Evolutionary conservation across 192 early-diverging fungal genomes (phyloP), one percentile per base, ranked within the genome.

Genomic region (Entomortierella chlamydospora): DNA sequence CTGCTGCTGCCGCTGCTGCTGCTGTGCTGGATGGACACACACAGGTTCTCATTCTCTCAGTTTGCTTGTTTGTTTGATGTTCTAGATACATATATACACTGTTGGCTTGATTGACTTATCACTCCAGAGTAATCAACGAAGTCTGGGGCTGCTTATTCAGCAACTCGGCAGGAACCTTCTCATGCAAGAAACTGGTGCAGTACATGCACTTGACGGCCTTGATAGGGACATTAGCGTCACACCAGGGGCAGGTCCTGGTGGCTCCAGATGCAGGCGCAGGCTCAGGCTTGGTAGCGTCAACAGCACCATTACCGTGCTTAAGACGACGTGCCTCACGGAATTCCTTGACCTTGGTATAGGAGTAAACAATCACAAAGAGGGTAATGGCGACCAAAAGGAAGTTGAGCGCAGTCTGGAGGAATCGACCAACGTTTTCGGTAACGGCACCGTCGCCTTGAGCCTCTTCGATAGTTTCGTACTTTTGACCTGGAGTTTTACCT

Each of bases 201-300:
- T 67, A 72, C 73, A 81, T 66, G 62, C 83, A 84, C 68, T 84
- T 84, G 61, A 72, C 60, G 64, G 83, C 78, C 37, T 72, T 68
- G 57, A 72, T 30, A 17, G 83, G 72, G 33, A 84, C 77, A 10
- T 58, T 57, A 39, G 68, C 72, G 54, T 63, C 58, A 61, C 83
- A 84, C 83, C 83, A 84, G 18, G 58, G 73, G 59, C 83, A 84
- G 12, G 78, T 68, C 59, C 63, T 39, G 12, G 52, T 81, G 6
- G 59, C 69, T 20, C 55, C 68, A 11, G 60, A 70, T 37, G 61
- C 64, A 43, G 62, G 60, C n/a, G 58, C 61, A 39, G 67, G 61
- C 31, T 79, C 76, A 50, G 76, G 76, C 60, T 79, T 79, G 60
- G 74, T 70, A 0, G 41, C 56, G 13, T 64, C 68, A 2, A 47